phyloP scores from a whole-genome alignment of 306 rosid species.

The Hippophae rhamnoides region DNA sequence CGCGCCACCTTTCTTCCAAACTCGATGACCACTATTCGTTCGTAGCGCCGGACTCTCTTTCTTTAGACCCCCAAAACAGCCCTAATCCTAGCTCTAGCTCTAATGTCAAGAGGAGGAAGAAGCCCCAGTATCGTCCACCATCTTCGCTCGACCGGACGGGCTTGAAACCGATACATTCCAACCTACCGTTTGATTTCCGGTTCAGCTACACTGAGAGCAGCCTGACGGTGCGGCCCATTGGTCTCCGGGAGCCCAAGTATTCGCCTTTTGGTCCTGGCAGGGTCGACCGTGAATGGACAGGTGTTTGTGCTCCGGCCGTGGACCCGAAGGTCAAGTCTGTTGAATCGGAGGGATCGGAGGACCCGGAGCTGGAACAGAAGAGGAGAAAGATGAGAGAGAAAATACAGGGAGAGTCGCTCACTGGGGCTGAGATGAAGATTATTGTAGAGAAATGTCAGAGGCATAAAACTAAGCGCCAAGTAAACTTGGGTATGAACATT shows the following conservation, averaged over 20 bases:
- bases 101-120: slow-evolving; percentile 29
- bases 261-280: slow-evolving; percentile 86
- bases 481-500: slow-evolving; percentile 60
- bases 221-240: slow-evolving; percentile 60
- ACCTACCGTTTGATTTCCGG: slow-evolving; percentile 75
- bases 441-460: slow-evolving; percentile 54
- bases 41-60: slow-evolving; percentile 44
- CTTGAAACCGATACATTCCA: slow-evolving; percentile 40
- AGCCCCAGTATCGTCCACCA: slow-evolving; percentile 58
- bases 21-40: slow-evolving; percentile 66
- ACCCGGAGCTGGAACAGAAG: slow-evolving; percentile 44
- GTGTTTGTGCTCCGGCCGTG: slow-evolving; percentile 81
- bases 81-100: slow-evolving; percentile 19
- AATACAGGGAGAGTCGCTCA: slow-evolving; percentile 57
- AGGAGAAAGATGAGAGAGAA: slow-evolving; percentile 45
- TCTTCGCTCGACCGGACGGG: slow-evolving; percentile 61
- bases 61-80: slow-evolving; percentile 30
- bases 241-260: slow-evolving; percentile 78
- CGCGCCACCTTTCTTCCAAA: slow-evolving; percentile 56
- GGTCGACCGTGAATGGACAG: slow-evolving; percentile 67
- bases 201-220: slow-evolving; percentile 81
- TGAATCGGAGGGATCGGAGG: slow-evolving; percentile 43
- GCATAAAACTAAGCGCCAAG: slow-evolving; percentile 59
- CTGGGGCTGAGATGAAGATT: slow-evolving; percentile 53
- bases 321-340: slow-evolving; percentile 51